Evolutionary conservation across 2,329 filamentous ascomycete genomes (phyloP).

Genomic region (Westerdykella aurantiaca): DNA sequence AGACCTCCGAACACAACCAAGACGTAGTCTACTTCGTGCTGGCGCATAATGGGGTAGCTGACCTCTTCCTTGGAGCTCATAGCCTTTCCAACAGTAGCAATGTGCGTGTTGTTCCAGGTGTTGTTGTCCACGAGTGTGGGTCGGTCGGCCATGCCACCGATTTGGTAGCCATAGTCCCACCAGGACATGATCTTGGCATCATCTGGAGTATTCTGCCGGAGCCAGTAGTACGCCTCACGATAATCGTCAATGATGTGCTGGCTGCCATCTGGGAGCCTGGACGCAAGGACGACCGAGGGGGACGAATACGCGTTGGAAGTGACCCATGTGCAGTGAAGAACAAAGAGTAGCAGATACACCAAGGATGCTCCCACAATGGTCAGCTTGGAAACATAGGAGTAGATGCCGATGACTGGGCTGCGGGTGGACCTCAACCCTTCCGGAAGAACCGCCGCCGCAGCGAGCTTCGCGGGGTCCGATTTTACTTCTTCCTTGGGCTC

Average conservation of each 20-base stretch:
- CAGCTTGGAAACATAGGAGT: conserved; percentile 70
- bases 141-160: conserved; percentile 97
- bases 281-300: conserved; percentile 91
- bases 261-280: conserved; percentile 83
- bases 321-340: conserved; percentile 98
- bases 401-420: conserved; percentile 75
- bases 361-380: conserved; percentile 67
- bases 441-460: conserved; percentile 48
- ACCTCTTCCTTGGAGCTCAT: conserved; percentile 98
- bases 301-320: conserved; percentile 99
- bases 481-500: conserved; percentile 44
- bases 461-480: conserved; percentile 29
- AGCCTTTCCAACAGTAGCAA: conserved; percentile 96
- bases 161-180: conserved; percentile 99
- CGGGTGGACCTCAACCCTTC: conserved; percentile 63
- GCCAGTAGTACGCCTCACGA: conserved; percentile 98
- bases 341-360: conserved; percentile 84
- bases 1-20: conserved; percentile 94
- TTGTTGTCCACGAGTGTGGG: conserved; percentile 98
- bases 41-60: conserved; percentile 95
- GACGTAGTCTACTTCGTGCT: conserved; percentile 99
- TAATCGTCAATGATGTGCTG: conserved; percentile 99
- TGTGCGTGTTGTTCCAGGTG: conserved; percentile 99
- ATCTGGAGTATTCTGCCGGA: conserved; percentile 90
- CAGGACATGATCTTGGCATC: conserved; percentile 99